Base-by-base conservation (phyloP, 768 basidiomycete genomes). In the Mycena vulgaris region DNA sequence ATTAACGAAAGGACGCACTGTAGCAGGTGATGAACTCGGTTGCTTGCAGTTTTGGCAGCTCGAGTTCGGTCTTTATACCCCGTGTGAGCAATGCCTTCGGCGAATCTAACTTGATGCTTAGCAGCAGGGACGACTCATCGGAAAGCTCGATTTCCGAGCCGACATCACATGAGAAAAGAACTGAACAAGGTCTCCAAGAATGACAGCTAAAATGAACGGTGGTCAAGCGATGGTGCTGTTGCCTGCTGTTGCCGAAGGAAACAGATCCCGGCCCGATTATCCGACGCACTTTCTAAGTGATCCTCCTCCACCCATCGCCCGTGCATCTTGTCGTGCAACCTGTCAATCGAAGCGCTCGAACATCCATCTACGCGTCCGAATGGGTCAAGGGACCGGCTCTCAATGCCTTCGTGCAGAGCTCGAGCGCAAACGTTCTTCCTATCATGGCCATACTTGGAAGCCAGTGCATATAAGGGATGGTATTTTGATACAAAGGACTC, bases 381-480 rank as follows among this genome's bases (percentile, higher is more conserved):
- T 42, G 40, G 19, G 40, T 42, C 40, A 42, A 42, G 40, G 14
- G 7, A 42, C 40, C 40, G 40, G 19, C 40, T 42, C 11, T 42
- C 40, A 42, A 8, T 8, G 40, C 40, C 40, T 42, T 42, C 14
- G 40, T 16, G 45, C 45, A 47, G 45, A n/a, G 45, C n/a, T n/a
- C n/a, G n/a, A 23, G 45, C 45, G 6, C 45, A 47, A n/a, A n/a
- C n/a, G n/a, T 47, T 47, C 21, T 47, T 47, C 45, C 45, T 47
- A n/a, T 47, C 45, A 7, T 47, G 13, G 35, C 35, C 35, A 37
- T 37, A 59, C 28, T 45, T 30, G 57, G 28, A 6, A 17, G 57
- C 40, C 57, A 19, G 28, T 31, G 28, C 19, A 45, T 42, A 59
- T 59, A 59, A 59, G 39, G n/a, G 40, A 28, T 59, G 57, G 19